phyloP scores from a whole-genome alignment of 1,284 basidiomycete species.

The Ganoderma resinaceum region DNA sequence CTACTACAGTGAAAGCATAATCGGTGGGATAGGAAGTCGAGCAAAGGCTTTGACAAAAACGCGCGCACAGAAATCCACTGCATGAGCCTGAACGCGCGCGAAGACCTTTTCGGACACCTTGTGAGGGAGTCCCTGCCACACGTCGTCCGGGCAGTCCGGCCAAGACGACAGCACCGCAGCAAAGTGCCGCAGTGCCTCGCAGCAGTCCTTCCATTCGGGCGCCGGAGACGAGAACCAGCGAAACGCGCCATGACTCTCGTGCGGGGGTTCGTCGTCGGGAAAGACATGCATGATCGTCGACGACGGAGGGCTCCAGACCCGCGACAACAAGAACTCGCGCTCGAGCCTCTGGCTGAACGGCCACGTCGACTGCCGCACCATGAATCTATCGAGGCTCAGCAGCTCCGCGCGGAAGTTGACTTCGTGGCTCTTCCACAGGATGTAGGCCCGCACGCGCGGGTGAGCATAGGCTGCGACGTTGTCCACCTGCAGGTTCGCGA shows the following conservation, averaged over 20 bases:
- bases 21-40: background rate
- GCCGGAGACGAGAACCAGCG: background rate
- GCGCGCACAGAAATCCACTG: background rate
- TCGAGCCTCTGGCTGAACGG: background rate
- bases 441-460: background rate
- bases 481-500: background rate
- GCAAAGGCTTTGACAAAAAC: background rate
- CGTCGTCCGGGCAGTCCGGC: constrained; percentile 6
- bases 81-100: background rate
- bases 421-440: constrained; percentile 15
- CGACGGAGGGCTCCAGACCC: constrained; percentile 7
- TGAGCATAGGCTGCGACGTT: background rate
- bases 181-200: background rate
- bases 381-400: constrained; percentile 5
- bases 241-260: background rate
- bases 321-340: constrained; percentile 4
- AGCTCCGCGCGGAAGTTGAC: constrained; percentile 17
- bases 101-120: background rate
- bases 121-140: background rate
- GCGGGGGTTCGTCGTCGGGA: background rate
- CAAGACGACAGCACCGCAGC: background rate
- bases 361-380: constrained; percentile 1
- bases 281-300: background rate
- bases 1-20: background rate
- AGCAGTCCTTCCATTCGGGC: background rate